A percentile compares a stretch with the other conserved stretches of the same genome.
Conservation (phyloP, 371 early-diverging fungal genomes). For the Dichotomocladium elegans region DNA sequence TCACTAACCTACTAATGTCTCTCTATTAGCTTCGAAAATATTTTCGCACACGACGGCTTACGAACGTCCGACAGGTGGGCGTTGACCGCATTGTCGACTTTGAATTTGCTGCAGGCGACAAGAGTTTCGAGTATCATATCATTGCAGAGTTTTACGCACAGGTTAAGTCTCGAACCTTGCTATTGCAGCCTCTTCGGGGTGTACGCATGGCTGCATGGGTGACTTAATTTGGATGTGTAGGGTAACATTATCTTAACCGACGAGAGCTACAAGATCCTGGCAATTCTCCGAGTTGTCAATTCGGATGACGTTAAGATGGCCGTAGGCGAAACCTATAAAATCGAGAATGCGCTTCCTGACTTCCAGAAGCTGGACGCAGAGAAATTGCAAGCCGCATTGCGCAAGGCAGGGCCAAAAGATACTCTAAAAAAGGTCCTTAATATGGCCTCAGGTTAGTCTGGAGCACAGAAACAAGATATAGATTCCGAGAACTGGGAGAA, state of each 20-base stretch:
- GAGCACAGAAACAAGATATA: no score
- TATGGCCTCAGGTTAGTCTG: slow-evolving; percentile 53
- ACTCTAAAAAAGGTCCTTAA: slow-evolving; percentile 76
- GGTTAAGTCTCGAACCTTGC: no score
- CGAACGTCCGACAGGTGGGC: slow-evolving; percentile 82
- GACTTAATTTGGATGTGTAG: no score
- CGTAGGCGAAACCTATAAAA: slow-evolving; percentile 76
- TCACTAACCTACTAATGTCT: not conserved
- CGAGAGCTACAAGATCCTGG: slow-evolving; percentile 78
- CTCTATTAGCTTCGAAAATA: slow-evolving; percentile 83
- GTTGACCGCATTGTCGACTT: slow-evolving; percentile 93
- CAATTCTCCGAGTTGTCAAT: slow-evolving; percentile 85
- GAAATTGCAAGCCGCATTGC: slow-evolving; percentile 50
- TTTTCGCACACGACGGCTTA: slow-evolving; percentile 78
- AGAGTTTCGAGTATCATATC: slow-evolving; percentile 78
- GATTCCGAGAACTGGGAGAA: no score
- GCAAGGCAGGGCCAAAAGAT: slow-evolving; percentile 67
- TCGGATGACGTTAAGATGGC: slow-evolving; percentile 73
- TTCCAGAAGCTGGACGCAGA: slow-evolving; percentile 59
- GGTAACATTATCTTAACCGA: slow-evolving; percentile 97
- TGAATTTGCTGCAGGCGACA: slow-evolving; percentile 76
- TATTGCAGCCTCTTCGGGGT: no score
- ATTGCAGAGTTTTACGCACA: slow-evolving; percentile 93
- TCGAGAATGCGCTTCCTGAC: slow-evolving; percentile 48
- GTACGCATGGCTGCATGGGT: no score